These are phyloP conservation scores for Podila verticillata DNA, from an alignment of 192 early-diverging fungal species.

Conservation along the genomic window DNA sequence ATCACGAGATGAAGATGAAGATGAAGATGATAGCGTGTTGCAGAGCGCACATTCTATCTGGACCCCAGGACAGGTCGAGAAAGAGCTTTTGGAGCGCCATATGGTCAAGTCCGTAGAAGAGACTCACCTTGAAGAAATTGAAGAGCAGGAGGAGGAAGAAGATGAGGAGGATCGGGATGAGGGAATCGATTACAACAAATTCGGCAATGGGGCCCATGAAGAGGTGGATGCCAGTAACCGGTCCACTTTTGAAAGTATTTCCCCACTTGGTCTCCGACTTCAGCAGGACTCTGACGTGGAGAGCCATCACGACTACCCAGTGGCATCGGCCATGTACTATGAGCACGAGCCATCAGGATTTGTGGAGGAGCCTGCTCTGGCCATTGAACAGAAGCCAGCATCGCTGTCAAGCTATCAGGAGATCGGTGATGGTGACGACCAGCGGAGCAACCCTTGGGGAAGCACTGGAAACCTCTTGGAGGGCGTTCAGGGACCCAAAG, in stretches of 20 bases:
- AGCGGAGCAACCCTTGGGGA: slow-evolving; percentile 46
- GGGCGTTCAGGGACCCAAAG: background rate
- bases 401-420: slow-evolving; percentile 53
- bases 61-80: slow-evolving; percentile 10
- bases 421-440: slow-evolving; percentile 39
- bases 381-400: slow-evolving; percentile 3
- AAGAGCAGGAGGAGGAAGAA: slow-evolving; percentile 7
- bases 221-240: slow-evolving; percentile 5
- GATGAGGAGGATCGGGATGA: background rate
- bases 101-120: slow-evolving; percentile 9
- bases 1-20: slow-evolving; percentile 60
- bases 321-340: slow-evolving; percentile 40
- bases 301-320: slow-evolving; percentile 28
- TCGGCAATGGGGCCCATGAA: slow-evolving; percentile 7
- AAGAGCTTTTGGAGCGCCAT: slow-evolving; percentile 20
- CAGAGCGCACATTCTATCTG: slow-evolving; percentile 11
- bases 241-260: background rate
- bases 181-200: background rate
- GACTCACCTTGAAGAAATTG: slow-evolving; percentile 12
- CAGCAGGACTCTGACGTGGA: slow-evolving; percentile 50
- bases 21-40: no score
- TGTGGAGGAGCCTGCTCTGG: slow-evolving; percentile 28
- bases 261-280: slow-evolving; percentile 1
- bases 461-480: slow-evolving; percentile 24
- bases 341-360: slow-evolving; percentile 22